Conservation (phyloP, 73 alveolate genomes). For the Diophrys sp. region DNA sequence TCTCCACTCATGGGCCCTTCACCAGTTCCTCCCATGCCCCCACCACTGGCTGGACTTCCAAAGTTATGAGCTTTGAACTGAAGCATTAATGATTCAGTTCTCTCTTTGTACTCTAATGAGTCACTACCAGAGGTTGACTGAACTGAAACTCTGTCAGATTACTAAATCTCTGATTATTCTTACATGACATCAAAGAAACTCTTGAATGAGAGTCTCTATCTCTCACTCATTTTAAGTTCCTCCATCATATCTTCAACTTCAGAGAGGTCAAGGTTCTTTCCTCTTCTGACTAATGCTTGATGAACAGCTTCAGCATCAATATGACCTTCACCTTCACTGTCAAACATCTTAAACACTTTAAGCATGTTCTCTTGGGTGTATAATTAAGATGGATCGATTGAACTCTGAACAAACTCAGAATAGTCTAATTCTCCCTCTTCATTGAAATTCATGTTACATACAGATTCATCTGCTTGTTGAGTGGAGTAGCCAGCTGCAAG, state of each 20-base stretch:
- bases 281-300: background rate
- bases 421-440: conserved; percentile 40
- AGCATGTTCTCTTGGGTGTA: conserved; percentile 1
- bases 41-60: background rate
- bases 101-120: background rate
- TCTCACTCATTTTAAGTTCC: background rate
- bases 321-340: conserved; percentile 2
- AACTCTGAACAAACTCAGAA: conserved; percentile 34
- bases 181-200: background rate
- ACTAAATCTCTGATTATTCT: background rate
- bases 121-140: background rate
- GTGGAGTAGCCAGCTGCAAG: conserved; percentile 13
- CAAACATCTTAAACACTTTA: conserved; percentile 9
- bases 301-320: conserved; percentile 6
- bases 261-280: background rate
- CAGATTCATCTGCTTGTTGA: conserved; percentile 17
- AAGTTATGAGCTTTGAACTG: background rate
- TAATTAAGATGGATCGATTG: background rate
- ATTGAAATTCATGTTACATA: conserved; percentile 27
- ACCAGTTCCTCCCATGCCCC: too few relatives aligned
- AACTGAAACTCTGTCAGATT: background rate
- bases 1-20: too few relatives aligned
- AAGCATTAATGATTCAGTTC: background rate
- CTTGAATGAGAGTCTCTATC: background rate
- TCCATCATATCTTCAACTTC: background rate